Evolutionary conservation across 1,284 basidiomycete genomes (phyloP), one percentile per base, ranked within the genome.

Genomic region (Tilletia setariae): DNA sequence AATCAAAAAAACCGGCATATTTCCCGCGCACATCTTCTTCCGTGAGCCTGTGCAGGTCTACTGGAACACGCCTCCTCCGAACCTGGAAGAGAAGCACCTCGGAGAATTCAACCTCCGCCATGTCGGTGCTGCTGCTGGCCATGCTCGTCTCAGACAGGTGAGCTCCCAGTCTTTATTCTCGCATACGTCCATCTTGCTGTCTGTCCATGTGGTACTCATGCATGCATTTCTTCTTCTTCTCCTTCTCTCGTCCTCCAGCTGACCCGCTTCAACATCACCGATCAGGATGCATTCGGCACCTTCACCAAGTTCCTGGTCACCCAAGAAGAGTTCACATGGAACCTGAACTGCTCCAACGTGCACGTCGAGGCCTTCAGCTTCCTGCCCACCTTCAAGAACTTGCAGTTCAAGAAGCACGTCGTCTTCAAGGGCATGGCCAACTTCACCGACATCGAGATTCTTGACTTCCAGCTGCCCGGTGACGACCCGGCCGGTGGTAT

Each of bases 401-500:
- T 79, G 16, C 71, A 67, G 63, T 69, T 74, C 44, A 64, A 56
- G 53, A 78, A 77, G 74, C 73, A 82, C 66, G 70, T 78, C 59
- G 81, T 80, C 8, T 75, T 83, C 42, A 77, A 80, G 86, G 90
- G 89, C n/a, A 87, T 89, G 82, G 85, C 90, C 77, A 89, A 86
- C 79, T 91, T 92, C 77, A 79, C 85, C 19, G 86, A 87, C 76
- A 87, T 90, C 56, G 70, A 82, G 62, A 84, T 92, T 51, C 82
- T 86, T 67, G 87, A 90, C 73, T 86, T 92, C 74, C 86, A 88
- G 77, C 84, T 92, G n/a, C 91, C 90, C 0, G 87, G 87, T 47
- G 90, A 91, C 76, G 87, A 87, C 79, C 87, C 89, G 1, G 84
- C 83, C 0, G 89, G 89, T 56, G 91, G 90, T 42, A 89, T 92